A percentile compares a stretch with the other conserved stretches of the same genome.
phyloP scores from a whole-genome alignment of 1,284 basidiomycete genomes.

The Apiotrichum montevideense region DNA sequence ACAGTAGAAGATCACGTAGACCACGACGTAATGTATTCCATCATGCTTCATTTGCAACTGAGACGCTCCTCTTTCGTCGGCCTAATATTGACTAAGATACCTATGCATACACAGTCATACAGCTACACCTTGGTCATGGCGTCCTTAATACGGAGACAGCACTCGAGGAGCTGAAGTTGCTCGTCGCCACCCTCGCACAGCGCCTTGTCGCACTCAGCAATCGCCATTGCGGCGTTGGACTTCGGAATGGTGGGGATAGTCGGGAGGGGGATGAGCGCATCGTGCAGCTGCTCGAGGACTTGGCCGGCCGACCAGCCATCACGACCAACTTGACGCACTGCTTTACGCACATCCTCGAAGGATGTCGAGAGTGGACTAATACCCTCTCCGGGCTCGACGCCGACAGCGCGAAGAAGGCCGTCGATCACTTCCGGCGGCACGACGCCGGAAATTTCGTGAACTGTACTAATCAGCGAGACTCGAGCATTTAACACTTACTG shows the following conservation, averaged over 20 bases:
- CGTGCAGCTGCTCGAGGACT: constrained; percentile 87
- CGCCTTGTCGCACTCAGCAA: constrained; percentile 94
- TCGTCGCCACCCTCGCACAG: constrained; percentile 97
- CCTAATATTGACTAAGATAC: not conserved
- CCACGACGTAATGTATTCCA: constrained; percentile 1
- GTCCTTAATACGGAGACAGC: constrained; percentile 70
- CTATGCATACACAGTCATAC: not conserved
- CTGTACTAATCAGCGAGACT: constrained; percentile 32
- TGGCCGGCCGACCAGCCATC: constrained; percentile 93
- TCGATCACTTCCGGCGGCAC: constrained; percentile 72
- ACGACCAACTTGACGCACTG: constrained; percentile 69
- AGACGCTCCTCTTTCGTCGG: not conserved
- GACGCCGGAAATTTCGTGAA: constrained; percentile 96
- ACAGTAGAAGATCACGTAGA: constrained; percentile 4
- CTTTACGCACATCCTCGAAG: constrained; percentile 66
- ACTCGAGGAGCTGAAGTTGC: constrained; percentile 87
- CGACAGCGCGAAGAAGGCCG: constrained; percentile 65
- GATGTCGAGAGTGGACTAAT: constrained; percentile 51
- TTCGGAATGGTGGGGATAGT: constrained; percentile 76
- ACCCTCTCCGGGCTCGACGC: constrained; percentile 57
- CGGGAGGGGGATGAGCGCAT: constrained; percentile 76
- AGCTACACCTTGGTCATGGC: constrained; percentile 44
- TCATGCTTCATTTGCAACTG: not conserved
- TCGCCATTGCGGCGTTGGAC: constrained; percentile 69
- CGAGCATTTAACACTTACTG: constrained; percentile 27